Evolutionary conservation across 352 stramenopile genomes (phyloP).

Genomic region (Globisporangium cederbergense): DNA sequence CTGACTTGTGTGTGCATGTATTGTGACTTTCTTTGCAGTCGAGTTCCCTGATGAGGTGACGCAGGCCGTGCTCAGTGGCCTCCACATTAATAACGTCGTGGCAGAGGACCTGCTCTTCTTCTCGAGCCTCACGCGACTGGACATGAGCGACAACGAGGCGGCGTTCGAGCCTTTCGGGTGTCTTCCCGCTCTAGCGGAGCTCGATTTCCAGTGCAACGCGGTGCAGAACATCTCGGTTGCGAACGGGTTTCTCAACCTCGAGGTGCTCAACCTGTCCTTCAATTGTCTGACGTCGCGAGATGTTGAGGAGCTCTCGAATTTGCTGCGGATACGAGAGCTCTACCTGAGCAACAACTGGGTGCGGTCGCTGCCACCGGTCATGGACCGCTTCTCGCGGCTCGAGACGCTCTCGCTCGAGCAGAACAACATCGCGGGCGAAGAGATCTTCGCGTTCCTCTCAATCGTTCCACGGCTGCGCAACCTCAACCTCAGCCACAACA

Average conservation of each 20-base stretch:
- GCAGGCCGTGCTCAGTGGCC: slow-evolving; percentile 55
- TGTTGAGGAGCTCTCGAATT: slow-evolving; percentile 62
- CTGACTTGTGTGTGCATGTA: background rate
- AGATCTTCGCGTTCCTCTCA: slow-evolving; percentile 68
- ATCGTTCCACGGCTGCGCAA: slow-evolving; percentile 64
- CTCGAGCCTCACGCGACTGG: slow-evolving; percentile 58
- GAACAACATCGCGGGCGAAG: slow-evolving; percentile 63
- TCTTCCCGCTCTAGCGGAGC: slow-evolving; percentile 55
- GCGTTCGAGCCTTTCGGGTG: slow-evolving; percentile 65
- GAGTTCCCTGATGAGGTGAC: slow-evolving; percentile 80
- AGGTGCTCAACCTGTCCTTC: slow-evolving; percentile 79
- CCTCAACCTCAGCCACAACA: slow-evolving; percentile 81
- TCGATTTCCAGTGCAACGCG: slow-evolving; percentile 83
- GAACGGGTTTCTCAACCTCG: slow-evolving; percentile 65
- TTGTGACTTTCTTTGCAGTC: slow-evolving; percentile 25
- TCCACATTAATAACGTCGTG: slow-evolving; percentile 61
- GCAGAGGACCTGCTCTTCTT: slow-evolving; percentile 78
- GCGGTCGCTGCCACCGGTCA: slow-evolving; percentile 59
- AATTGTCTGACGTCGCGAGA: slow-evolving; percentile 67
- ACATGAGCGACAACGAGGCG: slow-evolving; percentile 84
- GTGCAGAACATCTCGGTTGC: slow-evolving; percentile 38
- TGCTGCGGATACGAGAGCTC: slow-evolving; percentile 75
- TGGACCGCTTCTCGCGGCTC: slow-evolving; percentile 72
- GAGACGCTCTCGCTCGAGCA: slow-evolving; percentile 78
- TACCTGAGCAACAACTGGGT: slow-evolving; percentile 77